These are phyloP conservation scores for Botrytis fabae DNA, from an alignment of 2,329 filamentous ascomycete genomes.

Conservation along the genomic window DNA sequence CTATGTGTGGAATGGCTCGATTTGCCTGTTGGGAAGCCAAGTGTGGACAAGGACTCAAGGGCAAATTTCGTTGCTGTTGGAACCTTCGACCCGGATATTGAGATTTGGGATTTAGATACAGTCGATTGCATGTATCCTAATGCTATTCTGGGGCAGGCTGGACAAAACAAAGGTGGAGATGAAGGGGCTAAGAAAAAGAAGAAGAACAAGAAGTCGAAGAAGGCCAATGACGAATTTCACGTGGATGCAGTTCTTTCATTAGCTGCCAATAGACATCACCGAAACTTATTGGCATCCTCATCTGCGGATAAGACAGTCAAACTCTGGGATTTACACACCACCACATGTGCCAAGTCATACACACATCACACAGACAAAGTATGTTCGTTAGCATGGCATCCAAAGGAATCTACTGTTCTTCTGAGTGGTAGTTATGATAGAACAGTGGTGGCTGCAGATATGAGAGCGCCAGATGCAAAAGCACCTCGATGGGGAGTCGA, in stretches of 20 bases:
- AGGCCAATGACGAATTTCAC: conserved; percentile 88
- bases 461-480: conserved; percentile 85
- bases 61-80: conserved; percentile 95
- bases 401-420: conserved; percentile 80
- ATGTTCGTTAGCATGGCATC: conserved; percentile 93
- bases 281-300: conserved; percentile 89
- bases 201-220: conserved; percentile 87
- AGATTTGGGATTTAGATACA: conserved; percentile 95
- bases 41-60: conserved; percentile 60
- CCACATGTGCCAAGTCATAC: conserved; percentile 94
- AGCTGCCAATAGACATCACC: conserved; percentile 87
- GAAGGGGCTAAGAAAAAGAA: conserved; percentile 65
- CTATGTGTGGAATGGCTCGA: conserved; percentile 96
- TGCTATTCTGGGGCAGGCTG: conserved; percentile 82
- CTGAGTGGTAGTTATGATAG: conserved; percentile 94
- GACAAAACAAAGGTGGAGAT: conserved; percentile 47
- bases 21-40: conserved; percentile 75
- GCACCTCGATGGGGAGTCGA: conserved; percentile 88
- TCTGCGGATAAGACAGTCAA: conserved; percentile 98
- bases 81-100: conserved; percentile 97
- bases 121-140: conserved; percentile 98
- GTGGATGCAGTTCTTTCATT: conserved; percentile 91
- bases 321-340: conserved; percentile 92
- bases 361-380: conserved; percentile 96
- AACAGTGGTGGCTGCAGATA: conserved; percentile 91